Percentiles rank a stretch among this genome's conserved stretches.
phyloP scores from a whole-genome alignment of 2,329 filamentous ascomycete genomes.

The Neofusicoccum sp. region DNA sequence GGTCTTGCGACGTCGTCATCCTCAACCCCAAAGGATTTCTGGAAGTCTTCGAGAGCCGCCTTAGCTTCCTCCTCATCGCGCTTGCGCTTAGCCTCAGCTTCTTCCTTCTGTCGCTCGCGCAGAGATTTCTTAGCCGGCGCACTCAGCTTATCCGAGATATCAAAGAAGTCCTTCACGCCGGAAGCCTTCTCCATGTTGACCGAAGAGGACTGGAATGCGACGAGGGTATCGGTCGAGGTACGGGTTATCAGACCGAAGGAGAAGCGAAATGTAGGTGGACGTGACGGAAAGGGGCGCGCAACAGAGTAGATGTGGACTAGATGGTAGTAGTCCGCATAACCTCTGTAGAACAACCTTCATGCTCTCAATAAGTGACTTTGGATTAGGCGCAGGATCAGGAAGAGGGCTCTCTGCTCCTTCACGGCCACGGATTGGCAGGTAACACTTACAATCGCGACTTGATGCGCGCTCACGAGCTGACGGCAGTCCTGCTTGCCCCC shows the following conservation, averaged over 20 bases:
- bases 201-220: too few relatives aligned
- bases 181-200: slow-evolving; percentile 12
- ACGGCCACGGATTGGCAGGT: not conserved
- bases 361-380: not conserved
- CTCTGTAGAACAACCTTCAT: not conserved
- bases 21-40: slow-evolving; percentile 73
- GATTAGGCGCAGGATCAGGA: not conserved
- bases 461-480: not conserved
- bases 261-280: not conserved
- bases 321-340: not conserved
- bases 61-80: slow-evolving; percentile 86
- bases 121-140: slow-evolving; percentile 81
- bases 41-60: slow-evolving; percentile 83
- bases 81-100: slow-evolving; percentile 83
- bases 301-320: not conserved
- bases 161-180: slow-evolving; percentile 60
- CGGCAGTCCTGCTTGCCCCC: not conserved
- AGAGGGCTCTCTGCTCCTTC: not conserved
- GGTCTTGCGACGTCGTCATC: slow-evolving; percentile 41
- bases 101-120: slow-evolving; percentile 86
- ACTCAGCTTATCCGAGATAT: slow-evolving; percentile 76
- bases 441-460: not conserved
- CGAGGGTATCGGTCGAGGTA: not conserved
- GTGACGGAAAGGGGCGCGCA: not conserved
- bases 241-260: too few relatives aligned